These are phyloP conservation scores for Euphorbia lathyris DNA, from an alignment of 345 rosid species.

Conservation along the genomic window DNA sequence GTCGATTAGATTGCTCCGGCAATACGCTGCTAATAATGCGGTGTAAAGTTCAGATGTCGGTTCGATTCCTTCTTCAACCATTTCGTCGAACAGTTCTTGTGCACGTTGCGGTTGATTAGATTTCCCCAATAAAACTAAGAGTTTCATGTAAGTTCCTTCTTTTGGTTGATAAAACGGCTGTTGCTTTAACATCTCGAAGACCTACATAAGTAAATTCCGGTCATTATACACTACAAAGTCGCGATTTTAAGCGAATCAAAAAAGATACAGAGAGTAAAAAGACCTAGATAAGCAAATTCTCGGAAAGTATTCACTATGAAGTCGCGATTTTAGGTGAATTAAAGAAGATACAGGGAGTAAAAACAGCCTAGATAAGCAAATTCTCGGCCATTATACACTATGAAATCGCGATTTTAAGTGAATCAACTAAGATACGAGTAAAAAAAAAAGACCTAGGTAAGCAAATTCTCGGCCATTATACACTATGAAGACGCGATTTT, in stretches of 20 bases:
- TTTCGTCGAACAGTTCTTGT: conserved; percentile 63
- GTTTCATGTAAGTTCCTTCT: conserved; percentile 81
- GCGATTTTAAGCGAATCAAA: too few relatives aligned
- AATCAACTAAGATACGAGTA: too few relatives aligned
- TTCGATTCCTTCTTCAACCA: conserved; percentile 73
- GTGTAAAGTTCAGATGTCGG: conserved; percentile 77
- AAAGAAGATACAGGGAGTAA: too few relatives aligned
- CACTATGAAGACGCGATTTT: too few relatives aligned
- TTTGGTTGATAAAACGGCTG: conserved; percentile 76
- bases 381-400: too few relatives aligned
- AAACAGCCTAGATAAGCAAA: too few relatives aligned
- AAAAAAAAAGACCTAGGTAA: too few relatives aligned
- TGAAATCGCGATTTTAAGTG: too few relatives aligned
- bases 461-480: too few relatives aligned
- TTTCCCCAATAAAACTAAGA: conserved; percentile 67
- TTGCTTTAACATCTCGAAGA: conserved; percentile 51
- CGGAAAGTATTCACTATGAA: too few relatives aligned
- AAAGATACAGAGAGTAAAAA: neutral
- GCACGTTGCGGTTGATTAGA: conserved; percentile 69
- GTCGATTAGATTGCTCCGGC: conserved; percentile 61
- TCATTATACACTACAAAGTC: neutral
- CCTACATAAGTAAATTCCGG: conserved; percentile 5
- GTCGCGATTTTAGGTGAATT: too few relatives aligned
- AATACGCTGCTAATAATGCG: conserved; percentile 67
- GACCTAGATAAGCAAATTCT: too few relatives aligned